These are phyloP conservation scores for Penicillium salamii DNA, from an alignment of 495 filamentous ascomycete genomes.

Conservation along the genomic window DNA sequence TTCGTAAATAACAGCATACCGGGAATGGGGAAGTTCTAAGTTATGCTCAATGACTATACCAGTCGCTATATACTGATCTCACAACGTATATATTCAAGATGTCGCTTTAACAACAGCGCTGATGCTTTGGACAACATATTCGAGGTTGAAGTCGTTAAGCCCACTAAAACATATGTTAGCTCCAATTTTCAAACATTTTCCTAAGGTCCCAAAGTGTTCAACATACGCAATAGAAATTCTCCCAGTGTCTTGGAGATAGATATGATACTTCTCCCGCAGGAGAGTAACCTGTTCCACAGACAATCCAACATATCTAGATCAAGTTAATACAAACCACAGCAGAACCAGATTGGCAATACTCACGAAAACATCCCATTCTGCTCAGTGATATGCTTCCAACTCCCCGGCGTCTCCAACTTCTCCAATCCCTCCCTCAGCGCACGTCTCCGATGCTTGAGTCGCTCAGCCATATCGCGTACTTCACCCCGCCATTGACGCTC, in stretches of 20 bases:
- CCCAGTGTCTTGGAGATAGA: conserved; percentile 16
- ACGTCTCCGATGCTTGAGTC: conserved; percentile 7
- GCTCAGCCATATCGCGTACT: conserved; percentile 10
- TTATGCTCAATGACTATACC: no score
- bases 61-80: no score
- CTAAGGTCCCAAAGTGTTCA: background rate
- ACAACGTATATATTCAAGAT: no score
- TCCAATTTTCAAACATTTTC: background rate
- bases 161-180: conserved; percentile 7
- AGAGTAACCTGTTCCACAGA: conserved; percentile 14
- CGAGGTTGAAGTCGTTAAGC: conserved; percentile 15
- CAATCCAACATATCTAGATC: conserved; percentile 12
- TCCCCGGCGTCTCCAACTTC: conserved; percentile 12
- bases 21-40: no score
- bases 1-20: no score
- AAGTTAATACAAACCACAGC: background rate
- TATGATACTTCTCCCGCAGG: conserved; percentile 8
- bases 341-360: background rate
- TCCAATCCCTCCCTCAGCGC: conserved; percentile 8
- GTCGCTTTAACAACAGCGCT: conserved; percentile 14
- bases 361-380: conserved; percentile 22
- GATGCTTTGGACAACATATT: conserved; percentile 11
- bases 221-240: conserved; percentile 20
- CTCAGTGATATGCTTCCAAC: conserved; percentile 14
- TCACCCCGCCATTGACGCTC: conserved; percentile 13